Evolutionary conservation across 2,329 filamentous ascomycete species (phyloP).

Genomic region (Hypoxylon sp.): DNA sequence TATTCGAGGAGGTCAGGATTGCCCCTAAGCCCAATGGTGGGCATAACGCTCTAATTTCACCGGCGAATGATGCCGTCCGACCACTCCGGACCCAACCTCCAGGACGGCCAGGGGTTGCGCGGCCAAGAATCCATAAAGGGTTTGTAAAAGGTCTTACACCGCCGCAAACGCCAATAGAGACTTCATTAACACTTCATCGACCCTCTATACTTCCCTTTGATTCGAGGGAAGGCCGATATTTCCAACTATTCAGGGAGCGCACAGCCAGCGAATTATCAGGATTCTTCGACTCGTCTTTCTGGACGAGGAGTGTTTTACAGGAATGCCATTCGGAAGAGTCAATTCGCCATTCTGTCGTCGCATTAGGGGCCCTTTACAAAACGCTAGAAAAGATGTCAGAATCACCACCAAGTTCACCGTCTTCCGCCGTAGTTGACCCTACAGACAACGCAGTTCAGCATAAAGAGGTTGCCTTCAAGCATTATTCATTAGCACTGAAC

Average conservation of each 20-base stretch:
- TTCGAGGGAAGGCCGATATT: conserved; percentile 70
- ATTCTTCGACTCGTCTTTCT: conserved; percentile 77
- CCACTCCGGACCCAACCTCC: conserved; percentile 31
- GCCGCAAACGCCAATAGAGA: conserved; percentile 55
- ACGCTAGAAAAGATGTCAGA: conserved; percentile 72
- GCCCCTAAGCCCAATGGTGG: conserved; percentile 47
- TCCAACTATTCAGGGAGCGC: conserved; percentile 72
- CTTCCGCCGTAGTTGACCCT: conserved; percentile 52
- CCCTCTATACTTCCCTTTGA: conserved; percentile 66
- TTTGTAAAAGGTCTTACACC: conserved; percentile 50
- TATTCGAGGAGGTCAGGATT: conserved; percentile 61
- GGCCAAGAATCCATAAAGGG: conserved; percentile 6
- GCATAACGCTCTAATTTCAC: conserved; percentile 20
- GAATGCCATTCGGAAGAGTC: conserved; percentile 74
- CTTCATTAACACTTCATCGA: conserved; percentile 58
- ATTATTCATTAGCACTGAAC: conserved; percentile 71
- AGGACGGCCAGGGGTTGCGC: conserved; percentile 20
- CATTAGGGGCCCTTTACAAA: conserved; percentile 77
- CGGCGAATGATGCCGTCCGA: conserved; percentile 20
- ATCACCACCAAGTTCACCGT: conserved; percentile 65
- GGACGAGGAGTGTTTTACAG: conserved; percentile 73
- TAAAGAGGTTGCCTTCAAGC: conserved; percentile 72
- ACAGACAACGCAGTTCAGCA: conserved; percentile 63
- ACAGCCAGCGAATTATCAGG: conserved; percentile 76
- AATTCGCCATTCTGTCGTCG: conserved; percentile 76